Percentiles rank a stretch among this genome's conserved stretches.
Conservation (phyloP, 805 yeast genomes). For the Metschnikowia hibisci region DNA sequence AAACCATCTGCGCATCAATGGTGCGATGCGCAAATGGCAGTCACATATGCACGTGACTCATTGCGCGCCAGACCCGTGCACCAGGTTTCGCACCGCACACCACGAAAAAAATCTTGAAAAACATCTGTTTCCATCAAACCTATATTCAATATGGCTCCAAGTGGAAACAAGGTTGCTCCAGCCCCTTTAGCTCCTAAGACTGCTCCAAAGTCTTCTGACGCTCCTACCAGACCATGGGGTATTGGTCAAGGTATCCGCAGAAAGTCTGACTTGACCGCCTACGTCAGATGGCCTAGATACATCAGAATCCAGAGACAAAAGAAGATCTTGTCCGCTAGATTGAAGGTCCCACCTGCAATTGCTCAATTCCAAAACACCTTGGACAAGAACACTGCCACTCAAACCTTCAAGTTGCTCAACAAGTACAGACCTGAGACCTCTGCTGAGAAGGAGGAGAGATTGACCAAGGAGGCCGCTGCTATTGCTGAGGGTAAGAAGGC, state of each 20-base stretch:
- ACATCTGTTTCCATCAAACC: slow-evolving; percentile 4
- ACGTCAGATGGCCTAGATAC: slow-evolving; percentile 99
- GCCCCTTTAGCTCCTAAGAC: slow-evolving; percentile 90
- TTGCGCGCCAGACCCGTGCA: slow-evolving; percentile 9
- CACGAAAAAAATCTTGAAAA: slow-evolving; percentile 7
- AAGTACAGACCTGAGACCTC: slow-evolving; percentile 98
- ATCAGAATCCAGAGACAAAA: slow-evolving; percentile 98
- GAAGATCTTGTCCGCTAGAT: slow-evolving; percentile 91
- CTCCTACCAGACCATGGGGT: slow-evolving; percentile 71
- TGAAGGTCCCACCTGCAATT: slow-evolving; percentile 98
- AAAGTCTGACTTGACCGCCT: slow-evolving; percentile 94
- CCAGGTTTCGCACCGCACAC: slow-evolving; percentile 9
- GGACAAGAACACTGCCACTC: slow-evolving; percentile 99
- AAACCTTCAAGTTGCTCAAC: slow-evolving; percentile 94
- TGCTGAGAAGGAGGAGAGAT: slow-evolving; percentile 98
- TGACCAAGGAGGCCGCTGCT: slow-evolving; percentile 98
- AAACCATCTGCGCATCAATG: too few relatives aligned
- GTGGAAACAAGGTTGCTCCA: slow-evolving; percentile 87
- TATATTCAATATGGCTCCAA: slow-evolving; percentile 35
- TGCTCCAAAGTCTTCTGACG: slow-evolving; percentile 24
- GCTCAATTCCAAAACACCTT: slow-evolving; percentile 94
- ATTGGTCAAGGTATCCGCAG: slow-evolving; percentile 95
- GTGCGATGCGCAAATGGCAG: slow-evolving; percentile 8
- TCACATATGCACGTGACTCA: slow-evolving; percentile 12
- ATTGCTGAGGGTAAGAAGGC: slow-evolving; percentile 97